Percentiles rank a stretch among this genome's conserved stretches.
Conservation (phyloP, 768 basidiomycete genomes). For the Amanita jacksonii region DNA sequence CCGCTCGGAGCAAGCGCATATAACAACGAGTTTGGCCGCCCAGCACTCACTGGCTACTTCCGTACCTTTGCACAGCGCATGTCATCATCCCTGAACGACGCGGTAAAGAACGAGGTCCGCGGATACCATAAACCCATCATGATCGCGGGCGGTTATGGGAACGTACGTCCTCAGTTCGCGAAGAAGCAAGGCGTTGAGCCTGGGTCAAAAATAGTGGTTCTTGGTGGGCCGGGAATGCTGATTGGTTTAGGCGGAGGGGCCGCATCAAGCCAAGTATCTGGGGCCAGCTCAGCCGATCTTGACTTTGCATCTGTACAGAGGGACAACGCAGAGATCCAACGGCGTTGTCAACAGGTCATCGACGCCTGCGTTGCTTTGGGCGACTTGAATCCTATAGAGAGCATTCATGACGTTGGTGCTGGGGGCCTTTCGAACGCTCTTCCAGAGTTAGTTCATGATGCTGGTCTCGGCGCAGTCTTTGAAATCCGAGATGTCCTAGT, state of each 20-base stretch:
- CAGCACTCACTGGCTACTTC: constrained; percentile 89
- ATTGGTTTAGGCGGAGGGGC: constrained; percentile 97
- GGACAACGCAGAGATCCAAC: constrained; percentile 98
- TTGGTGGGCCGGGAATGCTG: constrained; percentile 93
- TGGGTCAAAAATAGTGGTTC: constrained; percentile 82
- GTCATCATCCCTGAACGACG: constrained; percentile 38
- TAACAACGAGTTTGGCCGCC: constrained; percentile 98
- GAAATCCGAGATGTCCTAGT: constrained; percentile 92
- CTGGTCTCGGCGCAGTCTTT: constrained; percentile 81
- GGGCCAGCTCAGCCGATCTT: constrained; percentile 82
- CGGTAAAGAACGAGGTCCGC: constrained; percentile 49
- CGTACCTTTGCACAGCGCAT: constrained; percentile 85
- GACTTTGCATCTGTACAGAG: constrained; percentile 98
- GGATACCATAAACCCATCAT: constrained; percentile 99
- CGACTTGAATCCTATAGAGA: constrained; percentile 72
- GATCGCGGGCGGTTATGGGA: constrained; percentile 97
- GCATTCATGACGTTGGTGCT: constrained; percentile 97
- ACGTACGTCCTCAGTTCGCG: constrained; percentile 78
- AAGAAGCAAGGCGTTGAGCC: constrained; percentile 67
- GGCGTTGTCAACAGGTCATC: constrained; percentile 95
- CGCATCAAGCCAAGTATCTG: constrained; percentile 88
- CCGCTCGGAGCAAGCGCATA: constrained; percentile 93
- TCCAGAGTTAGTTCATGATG: constrained; percentile 95
- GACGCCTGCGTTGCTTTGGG: constrained; percentile 69
- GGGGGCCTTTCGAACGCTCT: constrained; percentile 95